Percentiles rank a stretch among this genome's conserved stretches.
These are phyloP conservation scores for Chaetomiaceae sp. DNA, from an alignment of 2,329 filamentous ascomycete genomes.

Conservation along the genomic window DNA sequence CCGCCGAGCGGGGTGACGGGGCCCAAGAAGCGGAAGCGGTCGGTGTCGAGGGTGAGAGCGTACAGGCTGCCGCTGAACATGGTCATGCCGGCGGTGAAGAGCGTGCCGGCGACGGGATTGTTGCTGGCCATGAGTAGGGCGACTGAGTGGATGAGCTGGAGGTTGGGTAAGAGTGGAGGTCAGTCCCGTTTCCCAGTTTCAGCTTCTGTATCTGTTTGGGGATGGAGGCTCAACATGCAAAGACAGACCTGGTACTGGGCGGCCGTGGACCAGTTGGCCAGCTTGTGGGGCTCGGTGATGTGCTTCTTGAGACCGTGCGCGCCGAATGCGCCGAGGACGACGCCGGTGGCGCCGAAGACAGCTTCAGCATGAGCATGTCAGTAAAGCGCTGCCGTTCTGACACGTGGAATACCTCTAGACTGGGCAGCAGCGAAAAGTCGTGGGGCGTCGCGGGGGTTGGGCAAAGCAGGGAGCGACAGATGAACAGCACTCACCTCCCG, in stretches of 20 bases:
- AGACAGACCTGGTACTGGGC: conserved; percentile 67
- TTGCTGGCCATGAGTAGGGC: conserved; percentile 53
- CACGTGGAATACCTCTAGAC: too few species aligned
- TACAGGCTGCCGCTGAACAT: conserved; percentile 64
- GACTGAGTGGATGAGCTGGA: conserved; percentile 55
- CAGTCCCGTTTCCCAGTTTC: too few species aligned
- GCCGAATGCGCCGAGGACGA: conserved; percentile 60
- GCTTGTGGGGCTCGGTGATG: conserved; percentile 50
- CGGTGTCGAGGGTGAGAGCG: conserved; percentile 55
- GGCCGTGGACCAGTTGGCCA: conserved; percentile 58
- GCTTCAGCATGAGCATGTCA: too few species aligned
- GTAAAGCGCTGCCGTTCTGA: too few species aligned
- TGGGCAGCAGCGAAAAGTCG: too few species aligned
- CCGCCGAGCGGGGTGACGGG: conserved; percentile 62
- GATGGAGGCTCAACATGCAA: too few species aligned
- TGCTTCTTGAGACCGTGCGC: conserved; percentile 59
- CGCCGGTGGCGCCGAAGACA: conserved; percentile 55
- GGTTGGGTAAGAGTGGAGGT: too few species aligned
- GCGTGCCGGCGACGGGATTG: conserved; percentile 48
- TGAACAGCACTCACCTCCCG: too few species aligned
- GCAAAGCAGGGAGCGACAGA: too few species aligned
- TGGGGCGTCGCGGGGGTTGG: too few species aligned
- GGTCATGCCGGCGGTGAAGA: conserved; percentile 61
- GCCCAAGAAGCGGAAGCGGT: conserved; percentile 52
- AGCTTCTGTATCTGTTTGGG: too few species aligned